Base-by-base conservation (phyloP, 2,329 filamentous ascomycete species). In the Fusarium staphyleae region DNA sequence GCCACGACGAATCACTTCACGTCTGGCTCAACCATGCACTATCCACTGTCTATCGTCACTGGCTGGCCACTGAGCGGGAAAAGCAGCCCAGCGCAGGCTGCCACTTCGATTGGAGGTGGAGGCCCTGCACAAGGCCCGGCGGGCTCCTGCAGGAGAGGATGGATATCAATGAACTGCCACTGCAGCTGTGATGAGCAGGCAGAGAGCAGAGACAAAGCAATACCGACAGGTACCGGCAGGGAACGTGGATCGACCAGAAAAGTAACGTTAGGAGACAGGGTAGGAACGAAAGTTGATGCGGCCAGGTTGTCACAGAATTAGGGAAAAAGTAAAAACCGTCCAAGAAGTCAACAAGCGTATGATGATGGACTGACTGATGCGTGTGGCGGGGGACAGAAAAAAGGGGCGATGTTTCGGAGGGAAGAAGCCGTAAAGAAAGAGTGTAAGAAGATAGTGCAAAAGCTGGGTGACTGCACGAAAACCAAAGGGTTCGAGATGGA, bases 51-150 rank as follows among this genome's bases (percentile, higher is more conserved):
- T 41, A 62, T 58, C 36, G 49, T 62, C 58, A 58, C 42, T 44
- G 47, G 48, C 36, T 52, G 39, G 54, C 32, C 51, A 45, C 41
- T 42, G 46, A 39, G 50, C 28, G 49, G 18, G 54, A 60, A 47
- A 46, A 35, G 54, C 36, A 49, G 55, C 24, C 15, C 32, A 44
- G 55, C 24, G 18, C 32, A 44, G 52, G 45, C 36, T 60, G 41
- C 48, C 49, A 40, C 47, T 41, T 51, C 59, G 51, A 66, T 66
- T 66, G 63, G 63, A 63, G 57, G 55, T 42, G 40, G 51, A 40
- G 33, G 59, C 48, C 58, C 45, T 52, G 46, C 47, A 40, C 51
- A 36, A 52, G 42, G 29, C 33, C 37, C 32, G 55, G 48, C 33
- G 52, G 49, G 48, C 61, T 50, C 52, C 60, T 58, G 61, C 55